A percentile compares a stretch with the other conserved stretches of the same genome.
Evolutionary conservation across 495 filamentous ascomycete genomes (phyloP).

Genomic region (Tuber brumale): DNA sequence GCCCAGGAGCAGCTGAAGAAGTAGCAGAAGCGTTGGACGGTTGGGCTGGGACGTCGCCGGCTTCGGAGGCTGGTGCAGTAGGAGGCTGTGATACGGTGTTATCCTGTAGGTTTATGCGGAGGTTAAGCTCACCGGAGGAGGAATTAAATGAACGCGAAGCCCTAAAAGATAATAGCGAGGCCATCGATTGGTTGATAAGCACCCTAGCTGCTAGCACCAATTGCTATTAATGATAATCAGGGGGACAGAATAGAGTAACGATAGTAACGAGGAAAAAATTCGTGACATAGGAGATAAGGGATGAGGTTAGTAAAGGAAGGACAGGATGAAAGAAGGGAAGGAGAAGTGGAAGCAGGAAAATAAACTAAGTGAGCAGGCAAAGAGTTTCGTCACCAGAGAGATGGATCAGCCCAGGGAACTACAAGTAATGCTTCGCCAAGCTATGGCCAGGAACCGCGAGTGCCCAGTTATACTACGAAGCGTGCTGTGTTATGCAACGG

Average conservation of each 20-base stretch:
- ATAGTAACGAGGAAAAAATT: conserved; percentile 8
- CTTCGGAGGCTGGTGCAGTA: conserved; percentile 2
- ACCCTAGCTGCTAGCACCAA: background rate
- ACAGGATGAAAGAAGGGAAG: background rate
- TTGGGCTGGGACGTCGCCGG: conserved; percentile 14
- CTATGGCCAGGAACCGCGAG: background rate
- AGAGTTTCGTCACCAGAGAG: conserved; percentile 30
- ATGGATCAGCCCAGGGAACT: conserved; percentile 30
- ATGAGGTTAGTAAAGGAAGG: conserved; percentile 10
- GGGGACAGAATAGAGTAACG: conserved; percentile 11
- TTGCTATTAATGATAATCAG: conserved; percentile 11
- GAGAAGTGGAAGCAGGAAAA: background rate
- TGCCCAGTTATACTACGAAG: background rate
- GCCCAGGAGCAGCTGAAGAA: conserved; percentile 12
- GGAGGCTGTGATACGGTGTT: conserved; percentile 26
- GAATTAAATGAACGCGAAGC: conserved; percentile 10
- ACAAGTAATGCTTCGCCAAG: conserved; percentile 3
- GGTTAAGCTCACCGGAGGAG: conserved; percentile 15
- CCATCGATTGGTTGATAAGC: conserved; percentile 23
- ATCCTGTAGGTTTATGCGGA: conserved; percentile 34
- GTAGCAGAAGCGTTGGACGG: conserved; percentile 17
- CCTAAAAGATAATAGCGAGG: conserved; percentile 17
- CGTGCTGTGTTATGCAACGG: background rate
- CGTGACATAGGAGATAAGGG: conserved; percentile 16
- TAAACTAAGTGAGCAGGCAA: background rate